These are phyloP conservation scores for Dichotomopilus funicola DNA, from an alignment of 2,329 filamentous ascomycete species.

Conservation along the genomic window DNA sequence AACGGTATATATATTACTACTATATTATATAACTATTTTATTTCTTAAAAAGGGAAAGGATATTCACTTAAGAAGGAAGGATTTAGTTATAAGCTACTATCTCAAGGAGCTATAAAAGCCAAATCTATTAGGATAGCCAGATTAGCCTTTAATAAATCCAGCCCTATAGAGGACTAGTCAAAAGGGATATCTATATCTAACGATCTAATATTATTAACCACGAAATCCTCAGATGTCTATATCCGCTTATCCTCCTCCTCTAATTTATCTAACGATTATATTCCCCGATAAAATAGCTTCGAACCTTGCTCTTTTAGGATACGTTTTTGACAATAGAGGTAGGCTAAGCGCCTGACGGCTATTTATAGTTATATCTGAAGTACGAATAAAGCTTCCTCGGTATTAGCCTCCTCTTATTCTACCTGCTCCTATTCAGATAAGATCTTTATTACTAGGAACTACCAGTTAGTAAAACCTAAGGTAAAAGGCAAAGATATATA, in stretches of 20 bases:
- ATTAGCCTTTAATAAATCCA: not conserved
- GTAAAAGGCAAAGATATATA: too few relatives aligned
- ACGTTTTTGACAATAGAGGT: not conserved
- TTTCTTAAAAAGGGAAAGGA: too few relatives aligned
- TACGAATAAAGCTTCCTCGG: not conserved
- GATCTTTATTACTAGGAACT: too few relatives aligned
- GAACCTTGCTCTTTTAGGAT: not conserved
- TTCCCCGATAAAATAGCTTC: not conserved
- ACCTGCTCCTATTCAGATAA: too few relatives aligned
- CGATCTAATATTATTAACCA: not conserved
- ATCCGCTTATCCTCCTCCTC: not conserved
- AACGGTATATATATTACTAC: too few relatives aligned
- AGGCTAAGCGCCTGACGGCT: not conserved
- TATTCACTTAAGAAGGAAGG: not conserved
- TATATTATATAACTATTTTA: not conserved
- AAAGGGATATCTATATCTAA: not conserved
- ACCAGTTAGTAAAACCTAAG: too few relatives aligned
- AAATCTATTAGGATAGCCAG: too few relatives aligned
- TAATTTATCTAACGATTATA: not conserved
- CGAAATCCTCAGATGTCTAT: not conserved
- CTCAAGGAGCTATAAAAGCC: not conserved
- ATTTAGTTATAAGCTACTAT: not conserved
- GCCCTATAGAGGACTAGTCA: not conserved
- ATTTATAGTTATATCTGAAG: too few relatives aligned
- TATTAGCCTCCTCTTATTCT: too few relatives aligned